Evolutionary conservation across 805 yeast genomes (phyloP), one percentile per base, ranked within the genome.

Genomic region (Candida sonorensis): DNA sequence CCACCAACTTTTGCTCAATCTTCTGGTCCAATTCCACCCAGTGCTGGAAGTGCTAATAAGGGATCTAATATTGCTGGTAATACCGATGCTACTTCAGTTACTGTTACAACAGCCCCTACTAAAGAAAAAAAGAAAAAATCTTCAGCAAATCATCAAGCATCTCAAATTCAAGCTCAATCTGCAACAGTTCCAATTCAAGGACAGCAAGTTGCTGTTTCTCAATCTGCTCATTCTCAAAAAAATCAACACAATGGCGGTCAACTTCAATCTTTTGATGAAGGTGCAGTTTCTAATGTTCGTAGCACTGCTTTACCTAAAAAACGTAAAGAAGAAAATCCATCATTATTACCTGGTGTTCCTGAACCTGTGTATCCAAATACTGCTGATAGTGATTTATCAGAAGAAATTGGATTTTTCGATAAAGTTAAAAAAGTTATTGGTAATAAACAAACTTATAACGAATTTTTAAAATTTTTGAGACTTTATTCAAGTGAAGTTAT

Each of bases 361-460:
- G 94, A 86, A 51, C 95, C 95, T 2, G 72, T 81, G 12, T 78
- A 69, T 19, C 63, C 71, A 40, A 55, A 77, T 60, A 44, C 75
- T 35, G 59, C 76, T 48, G 57, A 69, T 14, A 70, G 87, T 0
- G 75, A 78, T 20, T 61, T 87, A 34, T 71, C 77, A 40, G 95
- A 87, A 49, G 98, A 92, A 57, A 75, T 92, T 23, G 69, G 78
- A 7, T 92, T 92, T 54, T 92, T 92, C 51, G 97, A 92, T 55
- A 81, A 80, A 51, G 95, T 85, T 21, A 90, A 90, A 62, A 84
- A 82, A 53, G 78, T 78, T 6, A 77, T 92, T 48, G 87, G 87
- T 14, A 86, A 84, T 55, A 88, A 86, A 53, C 94, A 82, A 55
- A 74, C 86, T 10, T 92, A 92, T 58, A 82, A 82, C 45, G 98